Percentiles rank a stretch among this genome's conserved stretches.
Evolutionary conservation across 1,139 yeast species (phyloP).

Genomic region (Kurtzmaniella quercitrusa): DNA sequence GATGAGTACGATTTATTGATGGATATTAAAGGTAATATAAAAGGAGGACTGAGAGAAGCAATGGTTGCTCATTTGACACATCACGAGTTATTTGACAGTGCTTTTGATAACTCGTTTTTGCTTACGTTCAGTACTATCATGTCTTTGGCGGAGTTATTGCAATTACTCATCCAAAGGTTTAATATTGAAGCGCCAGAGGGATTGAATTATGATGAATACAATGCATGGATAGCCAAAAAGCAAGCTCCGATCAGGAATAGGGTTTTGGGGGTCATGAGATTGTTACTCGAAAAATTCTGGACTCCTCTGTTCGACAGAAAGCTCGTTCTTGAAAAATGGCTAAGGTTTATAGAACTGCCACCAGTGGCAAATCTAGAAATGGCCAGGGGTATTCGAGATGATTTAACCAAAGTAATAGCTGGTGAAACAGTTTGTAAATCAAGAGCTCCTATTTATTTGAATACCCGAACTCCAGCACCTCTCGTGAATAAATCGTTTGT

Average conservation of each 20-base stretch:
- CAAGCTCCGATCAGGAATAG: slow-evolving; percentile 62
- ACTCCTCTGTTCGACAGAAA: slow-evolving; percentile 55
- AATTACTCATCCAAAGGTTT: slow-evolving; percentile 60
- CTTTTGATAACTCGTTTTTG: slow-evolving; percentile 68
- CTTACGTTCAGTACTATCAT: slow-evolving; percentile 76
- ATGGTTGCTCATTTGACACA: slow-evolving; percentile 80
- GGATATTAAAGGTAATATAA: slow-evolving; percentile 69
- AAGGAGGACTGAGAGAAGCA: slow-evolving; percentile 85
- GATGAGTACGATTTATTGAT: slow-evolving; percentile 68
- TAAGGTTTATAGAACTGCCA: slow-evolving; percentile 44
- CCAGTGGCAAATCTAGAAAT: slow-evolving; percentile 40
- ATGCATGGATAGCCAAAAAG: slow-evolving; percentile 74
- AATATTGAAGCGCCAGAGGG: slow-evolving; percentile 85
- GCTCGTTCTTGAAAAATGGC: slow-evolving; percentile 47
- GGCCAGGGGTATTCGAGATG: slow-evolving; percentile 24
- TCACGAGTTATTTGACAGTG: slow-evolving; percentile 65
- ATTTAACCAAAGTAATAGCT: slow-evolving; percentile 21
- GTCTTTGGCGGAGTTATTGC: slow-evolving; percentile 62
- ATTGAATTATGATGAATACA: slow-evolving; percentile 75
- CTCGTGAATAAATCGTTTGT: slow-evolving; percentile 30
- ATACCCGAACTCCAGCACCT: slow-evolving; percentile 39
- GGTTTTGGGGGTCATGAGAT: slow-evolving; percentile 67
- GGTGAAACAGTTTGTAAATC: slow-evolving; percentile 32
- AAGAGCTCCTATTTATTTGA: slow-evolving; percentile 27
- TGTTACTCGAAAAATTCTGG: slow-evolving; percentile 78